These are phyloP conservation scores for Penicillium sp. DNA, from an alignment of 2,329 filamentous ascomycete genomes.

Conservation along the genomic window DNA sequence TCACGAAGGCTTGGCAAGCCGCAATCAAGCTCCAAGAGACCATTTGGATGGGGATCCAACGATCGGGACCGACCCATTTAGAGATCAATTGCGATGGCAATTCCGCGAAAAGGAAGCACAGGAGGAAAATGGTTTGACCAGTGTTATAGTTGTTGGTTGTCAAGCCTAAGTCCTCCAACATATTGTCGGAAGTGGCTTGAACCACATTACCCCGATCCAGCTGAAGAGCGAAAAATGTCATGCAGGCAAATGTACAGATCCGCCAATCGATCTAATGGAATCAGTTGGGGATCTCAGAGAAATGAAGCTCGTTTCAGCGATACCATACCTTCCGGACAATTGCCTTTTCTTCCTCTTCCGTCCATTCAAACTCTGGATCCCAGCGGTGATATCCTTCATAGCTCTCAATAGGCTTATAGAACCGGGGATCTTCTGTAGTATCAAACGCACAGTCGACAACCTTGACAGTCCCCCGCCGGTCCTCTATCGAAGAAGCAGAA, in stretches of 20 bases:
- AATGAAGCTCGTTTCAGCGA: background rate
- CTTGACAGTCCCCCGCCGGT: constrained; percentile 6
- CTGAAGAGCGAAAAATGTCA: constrained; percentile 66
- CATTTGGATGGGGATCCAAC: constrained; percentile 63
- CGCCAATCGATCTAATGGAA: constrained; percentile 40
- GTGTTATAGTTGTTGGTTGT: constrained; percentile 48
- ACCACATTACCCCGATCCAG: constrained; percentile 63
- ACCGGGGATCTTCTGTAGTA: constrained; percentile 33
- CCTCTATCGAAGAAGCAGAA: constrained; percentile 14
- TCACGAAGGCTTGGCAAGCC: constrained; percentile 51
- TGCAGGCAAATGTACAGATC: constrained; percentile 47
- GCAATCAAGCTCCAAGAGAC: constrained; percentile 57
- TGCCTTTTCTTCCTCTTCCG: constrained; percentile 43
- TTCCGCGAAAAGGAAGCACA: constrained; percentile 49
- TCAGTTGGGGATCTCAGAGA: background rate
- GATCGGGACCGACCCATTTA: constrained; percentile 60
- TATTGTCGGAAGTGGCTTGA: constrained; percentile 63
- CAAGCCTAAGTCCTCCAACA: constrained; percentile 55
- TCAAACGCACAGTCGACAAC: constrained; percentile 34
- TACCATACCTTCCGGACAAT: constrained; percentile 34
- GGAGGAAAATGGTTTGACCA: constrained; percentile 42
- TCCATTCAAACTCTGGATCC: constrained; percentile 50
- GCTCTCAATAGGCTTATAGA: constrained; percentile 40
- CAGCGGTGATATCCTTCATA: constrained; percentile 53
- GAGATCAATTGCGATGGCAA: constrained; percentile 62